Evolutionary conservation across 805 yeast species (phyloP).

Genomic region (Kurtzmaniella fragi): DNA sequence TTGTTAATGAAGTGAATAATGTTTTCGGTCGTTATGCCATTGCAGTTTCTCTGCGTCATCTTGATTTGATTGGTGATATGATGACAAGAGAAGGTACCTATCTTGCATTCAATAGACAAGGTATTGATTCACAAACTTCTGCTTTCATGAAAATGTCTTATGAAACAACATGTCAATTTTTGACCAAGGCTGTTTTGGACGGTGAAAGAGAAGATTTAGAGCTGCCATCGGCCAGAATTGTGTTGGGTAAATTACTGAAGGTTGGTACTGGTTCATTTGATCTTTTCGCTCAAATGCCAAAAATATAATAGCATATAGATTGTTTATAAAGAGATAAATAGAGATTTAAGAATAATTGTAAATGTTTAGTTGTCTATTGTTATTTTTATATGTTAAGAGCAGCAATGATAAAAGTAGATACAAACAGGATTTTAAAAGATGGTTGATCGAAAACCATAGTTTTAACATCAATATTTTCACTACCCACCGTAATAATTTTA

Average conservation of each 20-base stretch:
- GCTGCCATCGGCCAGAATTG: constrained; percentile 90
- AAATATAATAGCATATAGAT: neutral
- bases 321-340: constrained; percentile 2
- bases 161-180: constrained; percentile 96
- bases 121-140: constrained; percentile 92
- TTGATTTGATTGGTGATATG: constrained; percentile 96
- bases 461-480: constrained; percentile 38
- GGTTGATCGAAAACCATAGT: constrained; percentile 54
- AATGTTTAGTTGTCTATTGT: constrained; percentile 1
- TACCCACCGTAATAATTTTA: constrained; percentile 26
- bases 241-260: constrained; percentile 80
- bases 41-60: constrained; percentile 85
- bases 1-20: constrained; percentile 90
- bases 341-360: constrained; percentile 2
- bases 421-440: constrained; percentile 55
- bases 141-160: constrained; percentile 98
- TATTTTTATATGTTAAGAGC: constrained; percentile 38
- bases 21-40: constrained; percentile 97
- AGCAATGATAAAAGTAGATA: constrained; percentile 51
- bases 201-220: constrained; percentile 84
- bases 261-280: constrained; percentile 98
- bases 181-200: constrained; percentile 92
- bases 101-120: constrained; percentile 95
- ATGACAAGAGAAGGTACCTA: constrained; percentile 99
- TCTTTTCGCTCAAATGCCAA: constrained; percentile 50